Base-by-base conservation (phyloP, 164 flowering plant genomes). In the Magnolia sinica region DNA sequence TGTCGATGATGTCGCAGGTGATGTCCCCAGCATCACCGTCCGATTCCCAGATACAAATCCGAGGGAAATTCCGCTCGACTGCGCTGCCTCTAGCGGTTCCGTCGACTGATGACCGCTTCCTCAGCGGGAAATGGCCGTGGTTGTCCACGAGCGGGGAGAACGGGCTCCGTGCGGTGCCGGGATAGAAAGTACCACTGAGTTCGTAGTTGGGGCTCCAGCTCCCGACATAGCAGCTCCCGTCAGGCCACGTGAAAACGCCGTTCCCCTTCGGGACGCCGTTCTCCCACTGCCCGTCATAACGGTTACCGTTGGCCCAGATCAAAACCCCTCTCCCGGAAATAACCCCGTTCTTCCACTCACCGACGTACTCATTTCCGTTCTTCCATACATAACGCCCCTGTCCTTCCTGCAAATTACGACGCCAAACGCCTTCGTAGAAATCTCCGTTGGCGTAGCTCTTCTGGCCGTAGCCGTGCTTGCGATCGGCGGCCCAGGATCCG, bases 21-120 rank as follows among this genome's bases (percentile, higher is more conserved):
- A 91, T 92, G 82, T 91, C 95, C 9, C 97, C 97, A 16, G 89
- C 95, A 68, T 90, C 97, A 0, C 95, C 97, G 50, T 91, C 95
- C 10, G 89, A 86, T 52, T 91, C 97, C 97, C 97, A 92, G 29
- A 92, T 90, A 73, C 97, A 92, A 68, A 91, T 90, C 84, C 91
- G 84, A 2, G 94, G 97, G 61, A 90, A 91, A 70, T 52, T 78
- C 83, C 83, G 80, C 75, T 83, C 89, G 5, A 65, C 69, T 70
- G 77, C 37, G 74, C 89, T 86, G 49, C 86, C 86, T 78, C 85
- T 73, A 3, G 68, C 64, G 7, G 81, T 84, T 2, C 85, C 85
- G 45, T 86, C 96, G 73, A 88, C 89, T 18, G 88, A 85, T 1
- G 87, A 83, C 76, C 91, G 76, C 83, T 87, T 91, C 82, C 89